Conservation (phyloP, 495 filamentous ascomycete genomes). For the Aspergillus avenaceus region DNA sequence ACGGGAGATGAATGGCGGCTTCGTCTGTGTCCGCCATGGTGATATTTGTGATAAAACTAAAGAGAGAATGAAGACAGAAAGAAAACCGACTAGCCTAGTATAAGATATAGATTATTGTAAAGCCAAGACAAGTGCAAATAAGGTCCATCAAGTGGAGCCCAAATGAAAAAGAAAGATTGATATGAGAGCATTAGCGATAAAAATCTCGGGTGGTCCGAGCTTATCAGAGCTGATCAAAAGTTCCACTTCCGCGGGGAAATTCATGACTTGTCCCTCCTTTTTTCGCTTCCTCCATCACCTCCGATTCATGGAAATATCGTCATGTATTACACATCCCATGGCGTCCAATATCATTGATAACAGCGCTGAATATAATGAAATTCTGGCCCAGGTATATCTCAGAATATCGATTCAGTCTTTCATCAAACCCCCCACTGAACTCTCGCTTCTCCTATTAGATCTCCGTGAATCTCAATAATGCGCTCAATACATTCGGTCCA, state of each 20-base stretch:
- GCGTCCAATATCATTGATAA: not conserved
- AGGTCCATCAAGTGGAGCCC: too few relatives aligned
- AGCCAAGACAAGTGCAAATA: too few relatives aligned
- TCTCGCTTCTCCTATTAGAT: constrained; percentile 22
- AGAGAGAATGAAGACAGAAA: not conserved
- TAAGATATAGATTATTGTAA: too few relatives aligned
- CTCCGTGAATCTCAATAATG: constrained; percentile 38
- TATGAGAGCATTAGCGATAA: constrained; percentile 4
- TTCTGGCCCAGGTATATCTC: constrained; percentile 26
- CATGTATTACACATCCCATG: too few relatives aligned
- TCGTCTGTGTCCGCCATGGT: constrained; percentile 50
- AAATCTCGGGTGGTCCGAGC: constrained; percentile 8
- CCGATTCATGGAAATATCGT: not conserved
- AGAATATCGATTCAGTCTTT: too few relatives aligned
- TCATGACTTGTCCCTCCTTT: not conserved
- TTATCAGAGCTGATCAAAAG: not conserved
- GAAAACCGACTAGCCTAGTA: not conserved
- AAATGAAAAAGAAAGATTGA: constrained; percentile 4
- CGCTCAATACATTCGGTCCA: constrained; percentile 37
- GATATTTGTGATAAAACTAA: not conserved
- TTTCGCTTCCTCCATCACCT: not conserved
- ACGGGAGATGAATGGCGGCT: constrained; percentile 31
- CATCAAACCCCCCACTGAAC: not conserved
- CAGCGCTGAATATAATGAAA: constrained; percentile 24
- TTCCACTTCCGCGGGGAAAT: not conserved